Percentiles rank a stretch among this genome's conserved stretches.
Evolutionary conservation across 305 asterid species (phyloP).

Genomic region (Solanum chacoense): DNA sequence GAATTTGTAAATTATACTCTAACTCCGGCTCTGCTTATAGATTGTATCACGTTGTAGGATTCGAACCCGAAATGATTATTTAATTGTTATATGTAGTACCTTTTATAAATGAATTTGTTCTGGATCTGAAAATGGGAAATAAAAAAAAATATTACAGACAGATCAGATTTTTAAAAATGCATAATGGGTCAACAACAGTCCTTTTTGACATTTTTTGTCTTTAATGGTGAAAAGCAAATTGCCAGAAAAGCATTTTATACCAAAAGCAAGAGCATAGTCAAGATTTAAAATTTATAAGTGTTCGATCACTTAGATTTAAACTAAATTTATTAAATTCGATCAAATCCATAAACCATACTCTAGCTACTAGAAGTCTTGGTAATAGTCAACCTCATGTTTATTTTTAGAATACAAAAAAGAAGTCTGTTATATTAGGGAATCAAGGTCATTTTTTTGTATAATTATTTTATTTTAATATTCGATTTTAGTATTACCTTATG

Average conservation of each 20-base stretch:
- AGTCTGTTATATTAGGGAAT: not conserved
- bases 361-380: not conserved
- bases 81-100: not conserved
- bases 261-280: not conserved
- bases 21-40: not conserved
- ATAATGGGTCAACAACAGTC: not conserved
- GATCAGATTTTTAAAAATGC: not conserved
- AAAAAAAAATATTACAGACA: not conserved
- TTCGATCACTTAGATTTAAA: not conserved
- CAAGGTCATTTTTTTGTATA: not conserved
- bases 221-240: not conserved
- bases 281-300: not conserved
- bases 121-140: not conserved
- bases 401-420: not conserved
- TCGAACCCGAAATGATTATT: not conserved
- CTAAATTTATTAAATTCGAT: not conserved
- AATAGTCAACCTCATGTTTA: not conserved
- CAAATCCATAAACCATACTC: not conserved
- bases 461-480: no score
- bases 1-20: rapidly evolving
- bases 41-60: not conserved
- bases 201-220: not conserved
- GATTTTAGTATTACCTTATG: not conserved
- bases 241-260: not conserved
- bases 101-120: not conserved